phyloP scores from a whole-genome alignment of 176 grass and related monocot genomes.

The Cocos nucifera region DNA sequence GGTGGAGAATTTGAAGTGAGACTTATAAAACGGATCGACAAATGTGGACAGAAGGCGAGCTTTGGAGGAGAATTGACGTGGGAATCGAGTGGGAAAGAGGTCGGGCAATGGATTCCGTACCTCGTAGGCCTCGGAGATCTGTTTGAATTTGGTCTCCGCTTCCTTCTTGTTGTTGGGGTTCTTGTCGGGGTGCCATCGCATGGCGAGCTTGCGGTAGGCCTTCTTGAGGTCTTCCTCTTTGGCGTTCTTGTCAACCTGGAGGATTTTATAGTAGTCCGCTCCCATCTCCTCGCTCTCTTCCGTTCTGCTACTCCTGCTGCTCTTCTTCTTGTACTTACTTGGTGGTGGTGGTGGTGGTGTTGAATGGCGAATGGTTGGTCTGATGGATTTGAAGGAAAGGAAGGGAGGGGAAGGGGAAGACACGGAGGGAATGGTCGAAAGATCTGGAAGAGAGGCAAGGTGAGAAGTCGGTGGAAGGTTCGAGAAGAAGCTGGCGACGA shows the following conservation, averaged over 20 bases:
- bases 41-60: no score
- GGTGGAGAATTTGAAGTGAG: no score
- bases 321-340: neutral
- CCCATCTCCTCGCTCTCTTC: conserved; percentile 37
- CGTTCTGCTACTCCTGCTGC: neutral
- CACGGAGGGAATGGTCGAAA: conserved; percentile 38
- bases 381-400: neutral
- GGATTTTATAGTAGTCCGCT: conserved; percentile 83
- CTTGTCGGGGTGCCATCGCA: conserved; percentile 98
- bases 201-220: conserved; percentile 93
- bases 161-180: conserved; percentile 94
- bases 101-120: conserved; percentile 14
- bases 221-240: conserved; percentile 94
- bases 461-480: conserved; percentile 50
- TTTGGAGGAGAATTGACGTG: neutral
- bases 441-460: neutral
- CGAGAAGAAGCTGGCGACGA: conserved; percentile 32
- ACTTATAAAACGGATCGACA: no score
- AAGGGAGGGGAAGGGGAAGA: conserved; percentile 13
- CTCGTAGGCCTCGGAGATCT: conserved; percentile 98
- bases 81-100: neutral
- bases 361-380: neutral
- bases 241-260: conserved; percentile 70
- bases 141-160: conserved; percentile 93
- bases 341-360: conserved; percentile 1